Evolutionary conservation across 78 protist genomes (phyloP).

Genomic region (Dictyostelium brefeldianum): DNA sequence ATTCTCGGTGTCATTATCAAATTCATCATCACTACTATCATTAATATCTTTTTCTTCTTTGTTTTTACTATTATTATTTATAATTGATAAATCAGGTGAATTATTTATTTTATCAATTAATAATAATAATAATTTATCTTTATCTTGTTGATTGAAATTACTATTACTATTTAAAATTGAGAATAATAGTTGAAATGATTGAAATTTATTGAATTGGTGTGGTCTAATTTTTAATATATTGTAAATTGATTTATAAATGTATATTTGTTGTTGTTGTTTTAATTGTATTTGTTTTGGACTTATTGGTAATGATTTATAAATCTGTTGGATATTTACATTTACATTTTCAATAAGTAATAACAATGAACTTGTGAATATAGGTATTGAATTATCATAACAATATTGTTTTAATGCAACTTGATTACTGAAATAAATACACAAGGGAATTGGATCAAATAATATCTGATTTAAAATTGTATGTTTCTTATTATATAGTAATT

Average conservation of each 20-base stretch:
- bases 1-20: too few relatives aligned
- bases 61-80: too few relatives aligned
- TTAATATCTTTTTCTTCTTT: too few relatives aligned
- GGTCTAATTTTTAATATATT: not conserved
- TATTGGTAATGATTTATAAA: not conserved
- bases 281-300: not conserved
- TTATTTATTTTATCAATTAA: too few relatives aligned
- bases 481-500: too few relatives aligned
- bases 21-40: too few relatives aligned
- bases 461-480: not conserved
- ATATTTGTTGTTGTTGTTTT: not conserved
- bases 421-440: not conserved
- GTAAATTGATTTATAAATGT: too few relatives aligned
- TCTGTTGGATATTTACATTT: too few relatives aligned
- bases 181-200: too few relatives aligned
- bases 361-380: not conserved
- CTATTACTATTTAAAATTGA: not conserved
- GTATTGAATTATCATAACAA: not conserved
- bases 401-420: not conserved
- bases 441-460: not conserved
- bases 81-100: not conserved
- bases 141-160: not conserved
- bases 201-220: not conserved
- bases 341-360: too few relatives aligned
- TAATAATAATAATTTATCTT: not conserved